Evolutionary conservation across 768 basidiomycete species (phyloP).

Genomic region (Pleurotus platypus): DNA sequence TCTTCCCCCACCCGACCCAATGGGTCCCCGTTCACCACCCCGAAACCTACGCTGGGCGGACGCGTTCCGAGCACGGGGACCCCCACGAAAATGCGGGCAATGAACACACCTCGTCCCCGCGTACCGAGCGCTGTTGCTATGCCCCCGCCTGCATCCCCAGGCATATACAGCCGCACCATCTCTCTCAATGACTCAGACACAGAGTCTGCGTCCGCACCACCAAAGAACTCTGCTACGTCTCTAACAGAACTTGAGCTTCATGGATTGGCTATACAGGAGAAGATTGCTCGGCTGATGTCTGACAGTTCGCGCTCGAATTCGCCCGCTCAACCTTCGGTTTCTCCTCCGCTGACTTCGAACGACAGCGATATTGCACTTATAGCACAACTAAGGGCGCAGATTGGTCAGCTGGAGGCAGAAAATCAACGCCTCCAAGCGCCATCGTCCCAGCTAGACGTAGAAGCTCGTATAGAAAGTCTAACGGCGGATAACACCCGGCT

Average conservation of each 20-base stretch:
- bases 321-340: conserved; percentile 8
- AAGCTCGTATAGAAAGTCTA: neutral
- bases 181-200: conserved; percentile 28
- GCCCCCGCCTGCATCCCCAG: conserved; percentile 76
- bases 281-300: conserved; percentile 40
- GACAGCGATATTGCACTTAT: neutral
- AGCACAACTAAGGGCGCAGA: conserved; percentile 3
- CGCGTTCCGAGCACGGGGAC: conserved; percentile 30
- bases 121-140: conserved; percentile 74
- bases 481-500: neutral
- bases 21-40: conserved; percentile 69
- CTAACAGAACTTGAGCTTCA: conserved; percentile 34
- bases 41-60: conserved; percentile 45
- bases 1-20: conserved; percentile 41
- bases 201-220: neutral
- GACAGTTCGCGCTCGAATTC: conserved; percentile 16
- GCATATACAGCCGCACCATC: conserved; percentile 31
- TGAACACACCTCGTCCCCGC: conserved; percentile 60
- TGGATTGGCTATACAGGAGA: conserved; percentile 42
- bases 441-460: neutral
- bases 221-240: conserved; percentile 8
- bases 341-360: conserved; percentile 13
- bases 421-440: neutral
- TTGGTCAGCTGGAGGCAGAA: neutral
- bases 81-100: conserved; percentile 31